Conservation (phyloP, 108 stramenopile species). For the Bacterosira constricta region DNA sequence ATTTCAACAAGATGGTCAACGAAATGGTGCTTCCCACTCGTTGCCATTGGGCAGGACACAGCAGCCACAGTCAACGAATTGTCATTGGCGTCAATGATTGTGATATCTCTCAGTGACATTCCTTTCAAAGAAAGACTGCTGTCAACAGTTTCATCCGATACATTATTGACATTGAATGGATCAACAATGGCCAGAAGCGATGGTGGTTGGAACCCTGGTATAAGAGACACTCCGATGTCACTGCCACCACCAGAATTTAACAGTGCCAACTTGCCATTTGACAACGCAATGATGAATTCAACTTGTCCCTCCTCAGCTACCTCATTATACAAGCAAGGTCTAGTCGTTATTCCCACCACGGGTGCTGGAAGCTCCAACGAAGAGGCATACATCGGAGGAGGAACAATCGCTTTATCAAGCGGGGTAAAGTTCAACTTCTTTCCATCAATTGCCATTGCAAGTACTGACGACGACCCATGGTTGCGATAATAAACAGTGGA, state of each 20-base stretch:
- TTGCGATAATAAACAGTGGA: constrained; percentile 52
- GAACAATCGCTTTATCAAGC: constrained; percentile 74
- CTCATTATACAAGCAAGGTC: constrained; percentile 39
- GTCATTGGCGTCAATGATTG: constrained; percentile 33
- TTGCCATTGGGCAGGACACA: constrained; percentile 12
- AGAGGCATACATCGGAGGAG: constrained; percentile 88
- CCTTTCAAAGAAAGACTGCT: not conserved
- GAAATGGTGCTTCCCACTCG: constrained; percentile 4
- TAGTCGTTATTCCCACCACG: constrained; percentile 44
- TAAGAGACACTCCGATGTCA: constrained; percentile 4
- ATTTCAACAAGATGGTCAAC: constrained; percentile 62
- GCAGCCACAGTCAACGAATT: constrained; percentile 37
- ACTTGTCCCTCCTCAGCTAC: not conserved
- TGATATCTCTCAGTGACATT: constrained; percentile 30
- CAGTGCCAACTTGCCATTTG: constrained; percentile 56
- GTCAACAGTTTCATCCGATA: constrained; percentile 6
- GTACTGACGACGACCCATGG: constrained; percentile 47
- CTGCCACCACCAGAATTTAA: constrained; percentile 17
- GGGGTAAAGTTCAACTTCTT: constrained; percentile 72
- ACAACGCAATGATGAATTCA: constrained; percentile 39
- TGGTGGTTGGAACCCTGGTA: constrained; percentile 36
- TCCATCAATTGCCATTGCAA: constrained; percentile 77
- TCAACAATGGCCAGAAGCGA: constrained; percentile 20
- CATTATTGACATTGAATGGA: not conserved
- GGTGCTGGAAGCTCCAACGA: constrained; percentile 54